A percentile compares a stretch with the other conserved stretches of the same genome.
phyloP scores from a whole-genome alignment of 1,284 basidiomycete species.

The Pseudozyma pruni region DNA sequence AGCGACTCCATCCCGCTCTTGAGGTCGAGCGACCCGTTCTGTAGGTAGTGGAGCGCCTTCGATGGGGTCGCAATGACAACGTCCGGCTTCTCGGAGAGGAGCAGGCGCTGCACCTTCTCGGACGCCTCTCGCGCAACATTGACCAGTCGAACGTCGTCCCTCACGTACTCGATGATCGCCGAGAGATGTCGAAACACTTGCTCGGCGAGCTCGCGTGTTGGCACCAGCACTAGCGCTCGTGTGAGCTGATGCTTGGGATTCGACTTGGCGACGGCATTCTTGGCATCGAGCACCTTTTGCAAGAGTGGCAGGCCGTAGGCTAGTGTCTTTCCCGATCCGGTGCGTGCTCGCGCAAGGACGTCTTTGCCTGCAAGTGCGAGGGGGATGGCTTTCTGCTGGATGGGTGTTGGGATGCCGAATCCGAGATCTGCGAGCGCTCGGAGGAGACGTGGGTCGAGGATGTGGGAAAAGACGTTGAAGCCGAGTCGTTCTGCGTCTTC shows the following conservation, averaged over 20 bases:
- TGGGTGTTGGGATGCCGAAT: conserved; percentile 82
- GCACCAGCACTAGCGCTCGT: conserved; percentile 86
- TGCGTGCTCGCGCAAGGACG: conserved; percentile 90
- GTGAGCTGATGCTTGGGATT: conserved; percentile 74
- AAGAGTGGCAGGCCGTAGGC: conserved; percentile 92
- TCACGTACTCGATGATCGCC: conserved; percentile 78
- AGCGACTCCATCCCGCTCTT: conserved; percentile 78
- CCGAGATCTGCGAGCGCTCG: conserved; percentile 80
- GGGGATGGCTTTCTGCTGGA: conserved; percentile 81
- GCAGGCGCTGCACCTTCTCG: conserved; percentile 80
- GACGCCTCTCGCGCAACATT: conserved; percentile 77
- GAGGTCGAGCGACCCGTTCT: conserved; percentile 73
- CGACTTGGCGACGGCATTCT: conserved; percentile 70
- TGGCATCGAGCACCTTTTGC: conserved; percentile 86
- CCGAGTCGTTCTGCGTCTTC: conserved; percentile 44
- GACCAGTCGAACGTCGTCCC: conserved; percentile 75
- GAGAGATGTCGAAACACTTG: conserved; percentile 83
- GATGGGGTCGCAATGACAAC: conserved; percentile 92
- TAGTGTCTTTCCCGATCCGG: conserved; percentile 96
- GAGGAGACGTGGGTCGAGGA: conserved; percentile 80
- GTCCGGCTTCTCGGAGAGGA: conserved; percentile 91
- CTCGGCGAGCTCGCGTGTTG: conserved; percentile 91
- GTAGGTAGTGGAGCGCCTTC: conserved; percentile 80
- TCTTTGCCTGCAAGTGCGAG: conserved; percentile 89
- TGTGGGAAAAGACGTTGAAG: conserved; percentile 72